Conservation (phyloP, 352 stramenopile genomes). For the Globisporangium barbulae region DNA sequence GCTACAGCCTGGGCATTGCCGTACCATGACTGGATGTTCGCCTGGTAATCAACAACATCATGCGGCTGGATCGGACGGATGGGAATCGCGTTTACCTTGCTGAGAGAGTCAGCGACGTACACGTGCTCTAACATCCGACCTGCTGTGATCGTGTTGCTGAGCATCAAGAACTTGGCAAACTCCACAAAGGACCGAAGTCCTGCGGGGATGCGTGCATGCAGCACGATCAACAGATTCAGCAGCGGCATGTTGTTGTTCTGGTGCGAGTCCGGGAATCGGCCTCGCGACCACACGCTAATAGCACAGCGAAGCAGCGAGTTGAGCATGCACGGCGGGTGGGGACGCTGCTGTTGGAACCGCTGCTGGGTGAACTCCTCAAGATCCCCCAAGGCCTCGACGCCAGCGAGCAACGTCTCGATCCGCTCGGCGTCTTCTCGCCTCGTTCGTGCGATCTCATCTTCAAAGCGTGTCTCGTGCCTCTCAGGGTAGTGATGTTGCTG, state of each 20-base stretch:
- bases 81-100: neutral
- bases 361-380: slow-evolving; percentile 1
- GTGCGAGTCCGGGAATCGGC: slow-evolving; percentile 34
- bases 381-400: slow-evolving; percentile 14
- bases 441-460: slow-evolving; percentile 17
- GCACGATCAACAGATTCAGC: slow-evolving; percentile 32
- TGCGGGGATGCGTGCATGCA: slow-evolving; percentile 28
- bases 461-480: neutral
- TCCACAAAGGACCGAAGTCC: slow-evolving; percentile 60
- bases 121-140: slow-evolving; percentile 49
- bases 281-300: slow-evolving; percentile 34
- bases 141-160: slow-evolving; percentile 34
- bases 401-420: slow-evolving; percentile 7
- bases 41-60: slow-evolving; percentile 15
- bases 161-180: slow-evolving; percentile 58
- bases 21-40: slow-evolving; percentile 30
- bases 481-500: neutral
- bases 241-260: slow-evolving; percentile 22
- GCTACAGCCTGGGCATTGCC: slow-evolving; percentile 12
- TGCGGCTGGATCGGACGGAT: slow-evolving; percentile 10
- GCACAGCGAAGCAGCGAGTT: slow-evolving; percentile 38
- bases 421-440: slow-evolving; percentile 17
- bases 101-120: slow-evolving; percentile 24
- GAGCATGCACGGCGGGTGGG: slow-evolving; percentile 14
- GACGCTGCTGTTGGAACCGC: slow-evolving; percentile 8